Percentiles rank a stretch among this genome's conserved stretches.
Evolutionary conservation across 805 yeast genomes (phyloP).

Genomic region (Nematodospora valgi): DNA sequence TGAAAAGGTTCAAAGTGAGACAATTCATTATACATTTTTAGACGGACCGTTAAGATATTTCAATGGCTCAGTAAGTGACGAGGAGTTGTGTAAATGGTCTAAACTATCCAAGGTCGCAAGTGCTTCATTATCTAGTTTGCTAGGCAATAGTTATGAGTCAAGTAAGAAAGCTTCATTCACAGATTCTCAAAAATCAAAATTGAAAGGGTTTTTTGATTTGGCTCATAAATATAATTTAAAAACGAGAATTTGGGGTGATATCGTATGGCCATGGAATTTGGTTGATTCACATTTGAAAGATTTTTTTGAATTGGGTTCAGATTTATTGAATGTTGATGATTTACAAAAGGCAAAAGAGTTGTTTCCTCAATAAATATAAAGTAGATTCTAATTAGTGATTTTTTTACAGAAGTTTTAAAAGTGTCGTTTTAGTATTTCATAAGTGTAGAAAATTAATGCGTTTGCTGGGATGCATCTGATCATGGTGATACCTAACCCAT

Average conservation of each 20-base stretch:
- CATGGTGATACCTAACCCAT: slow-evolving; percentile 82
- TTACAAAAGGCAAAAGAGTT: slow-evolving; percentile 35
- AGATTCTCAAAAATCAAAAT: slow-evolving; percentile 22
- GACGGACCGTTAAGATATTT: slow-evolving; percentile 50
- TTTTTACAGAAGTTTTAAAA: slow-evolving; percentile 11
- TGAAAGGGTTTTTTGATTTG: slow-evolving; percentile 24
- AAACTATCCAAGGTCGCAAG: slow-evolving; percentile 40
- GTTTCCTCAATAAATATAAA: slow-evolving; percentile 9
- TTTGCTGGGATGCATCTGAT: slow-evolving; percentile 85
- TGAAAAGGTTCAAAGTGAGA: slow-evolving; percentile 24
- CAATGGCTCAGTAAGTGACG: slow-evolving; percentile 17
- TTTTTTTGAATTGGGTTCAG: slow-evolving; percentile 46
- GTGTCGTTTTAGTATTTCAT: slow-evolving; percentile 55
- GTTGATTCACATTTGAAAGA: slow-evolving; percentile 49
- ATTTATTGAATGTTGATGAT: slow-evolving; percentile 63
- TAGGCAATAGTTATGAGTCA: slow-evolving; percentile 16
- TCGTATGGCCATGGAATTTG: slow-evolving; percentile 56
- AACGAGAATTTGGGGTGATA: slow-evolving; percentile 71
- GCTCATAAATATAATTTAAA: slow-evolving; percentile 52
- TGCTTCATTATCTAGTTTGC: slow-evolving; percentile 33
- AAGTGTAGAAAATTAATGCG: slow-evolving; percentile 78
- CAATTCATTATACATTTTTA: slow-evolving; percentile 38
- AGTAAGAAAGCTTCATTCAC: slow-evolving; percentile 22
- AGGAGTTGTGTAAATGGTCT: slow-evolving; percentile 20
- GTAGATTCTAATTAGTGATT: not conserved